Evolutionary conservation across 306 rosid genomes (phyloP).

Genomic region (Cucurbita pepo): DNA sequence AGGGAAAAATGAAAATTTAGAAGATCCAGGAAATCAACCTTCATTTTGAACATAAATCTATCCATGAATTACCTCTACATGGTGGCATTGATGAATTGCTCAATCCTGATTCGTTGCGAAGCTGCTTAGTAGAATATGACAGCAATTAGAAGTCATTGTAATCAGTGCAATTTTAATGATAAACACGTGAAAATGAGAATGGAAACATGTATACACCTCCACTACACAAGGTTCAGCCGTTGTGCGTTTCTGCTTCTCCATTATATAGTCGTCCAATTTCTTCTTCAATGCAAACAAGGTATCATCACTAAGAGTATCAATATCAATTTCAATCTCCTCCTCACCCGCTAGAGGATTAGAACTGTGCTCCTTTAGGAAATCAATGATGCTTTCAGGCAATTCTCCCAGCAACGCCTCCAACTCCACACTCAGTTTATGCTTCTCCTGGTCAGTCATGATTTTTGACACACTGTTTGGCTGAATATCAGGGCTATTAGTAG

Average conservation of each 20-base stretch:
- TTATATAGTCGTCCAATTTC: slow-evolving; percentile 56
- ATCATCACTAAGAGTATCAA: slow-evolving; percentile 63
- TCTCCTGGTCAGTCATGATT: slow-evolving; percentile 50
- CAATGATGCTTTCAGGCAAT: slow-evolving; percentile 56
- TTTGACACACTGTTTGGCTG: slow-evolving; percentile 27
- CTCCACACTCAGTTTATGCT: slow-evolving; percentile 45
- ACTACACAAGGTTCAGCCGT: slow-evolving; percentile 54
- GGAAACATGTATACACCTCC: slow-evolving; percentile 34
- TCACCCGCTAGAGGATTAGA: slow-evolving; percentile 30
- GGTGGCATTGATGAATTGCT: slow-evolving; percentile 66
- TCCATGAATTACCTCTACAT: slow-evolving; percentile 34
- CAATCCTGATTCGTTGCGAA: slow-evolving; percentile 53
- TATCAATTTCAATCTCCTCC: slow-evolving; percentile 87
- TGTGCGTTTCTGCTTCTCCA: slow-evolving; percentile 43
- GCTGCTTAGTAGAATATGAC: slow-evolving; percentile 28
- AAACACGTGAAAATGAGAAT: background rate
- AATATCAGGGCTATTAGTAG: slow-evolving; percentile 15
- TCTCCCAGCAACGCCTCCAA: slow-evolving; percentile 57
- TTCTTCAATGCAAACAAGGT: slow-evolving; percentile 50
- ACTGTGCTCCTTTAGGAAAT: slow-evolving; percentile 60
- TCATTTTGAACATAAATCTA: background rate
- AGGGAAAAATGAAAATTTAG: slow-evolving; percentile 3
- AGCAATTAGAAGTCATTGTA: slow-evolving; percentile 1
- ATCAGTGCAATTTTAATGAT: background rate
- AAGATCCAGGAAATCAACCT: background rate